These are phyloP conservation scores for Magnaporthiopsis incrustans DNA, from an alignment of 2,329 filamentous ascomycete genomes.

Conservation along the genomic window DNA sequence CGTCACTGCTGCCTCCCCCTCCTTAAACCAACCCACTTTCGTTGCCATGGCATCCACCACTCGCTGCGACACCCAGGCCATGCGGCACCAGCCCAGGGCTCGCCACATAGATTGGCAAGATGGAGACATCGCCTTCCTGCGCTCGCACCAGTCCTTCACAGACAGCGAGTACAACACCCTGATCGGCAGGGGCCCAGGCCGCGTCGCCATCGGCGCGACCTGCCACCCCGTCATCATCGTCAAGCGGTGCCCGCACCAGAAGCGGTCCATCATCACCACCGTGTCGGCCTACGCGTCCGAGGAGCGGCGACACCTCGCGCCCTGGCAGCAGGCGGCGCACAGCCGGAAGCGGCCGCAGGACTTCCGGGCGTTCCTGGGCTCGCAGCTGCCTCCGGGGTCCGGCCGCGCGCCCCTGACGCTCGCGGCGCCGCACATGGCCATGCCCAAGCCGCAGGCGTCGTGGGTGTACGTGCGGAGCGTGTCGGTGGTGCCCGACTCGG, in stretches of 20 bases:
- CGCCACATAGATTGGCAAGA: conserved; percentile 8
- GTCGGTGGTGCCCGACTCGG: conserved; percentile 13
- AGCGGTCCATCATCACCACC: conserved; percentile 20
- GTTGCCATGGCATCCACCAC: neutral
- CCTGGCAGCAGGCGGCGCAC: conserved; percentile 23
- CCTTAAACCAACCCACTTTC: neutral
- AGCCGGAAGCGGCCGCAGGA: conserved; percentile 13
- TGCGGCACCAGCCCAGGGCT: neutral
- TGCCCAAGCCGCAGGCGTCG: conserved; percentile 16
- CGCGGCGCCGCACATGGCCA: conserved; percentile 10
- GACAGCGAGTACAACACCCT: conserved; percentile 13
- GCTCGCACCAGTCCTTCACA: conserved; percentile 11
- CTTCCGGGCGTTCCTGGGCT: conserved; percentile 25
- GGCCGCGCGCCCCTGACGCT: conserved; percentile 17
- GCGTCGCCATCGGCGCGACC: conserved; percentile 15
- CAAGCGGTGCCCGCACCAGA: conserved; percentile 9
- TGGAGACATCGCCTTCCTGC: conserved; percentile 26
- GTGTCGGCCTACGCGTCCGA: conserved; percentile 24
- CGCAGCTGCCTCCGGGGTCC: conserved; percentile 11
- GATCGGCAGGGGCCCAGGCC: conserved; percentile 12
- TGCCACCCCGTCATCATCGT: conserved; percentile 27
- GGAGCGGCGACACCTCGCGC: conserved; percentile 16
- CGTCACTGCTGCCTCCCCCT: neutral
- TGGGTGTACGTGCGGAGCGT: conserved; percentile 15
- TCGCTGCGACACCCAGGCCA: neutral